Conservation (phyloP, 306 rosid species). For the Styphnolobium japonicum region DNA sequence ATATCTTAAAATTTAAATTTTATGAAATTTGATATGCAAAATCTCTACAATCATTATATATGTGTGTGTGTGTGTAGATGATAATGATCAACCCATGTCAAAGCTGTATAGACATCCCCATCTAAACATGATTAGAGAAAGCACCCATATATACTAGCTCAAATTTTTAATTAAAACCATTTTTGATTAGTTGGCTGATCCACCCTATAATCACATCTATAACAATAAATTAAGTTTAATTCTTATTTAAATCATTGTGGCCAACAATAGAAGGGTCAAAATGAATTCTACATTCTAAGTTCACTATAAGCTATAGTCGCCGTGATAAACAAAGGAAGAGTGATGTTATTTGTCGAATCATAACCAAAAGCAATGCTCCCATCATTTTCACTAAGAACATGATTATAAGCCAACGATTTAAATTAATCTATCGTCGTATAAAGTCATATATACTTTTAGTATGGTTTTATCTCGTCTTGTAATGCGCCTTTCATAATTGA, state of each 20-base stretch:
- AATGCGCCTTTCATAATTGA: not conserved
- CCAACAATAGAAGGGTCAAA: not conserved
- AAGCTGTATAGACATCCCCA: too few relatives aligned
- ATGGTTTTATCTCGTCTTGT: not conserved
- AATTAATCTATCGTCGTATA: not conserved
- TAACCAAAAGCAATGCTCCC: not conserved
- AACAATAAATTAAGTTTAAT: not conserved
- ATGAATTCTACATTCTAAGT: not conserved
- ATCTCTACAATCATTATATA: too few relatives aligned
- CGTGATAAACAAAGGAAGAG: not conserved
- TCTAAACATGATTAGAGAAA: too few relatives aligned
- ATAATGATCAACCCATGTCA: too few relatives aligned
- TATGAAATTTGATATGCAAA: too few relatives aligned
- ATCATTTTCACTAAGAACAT: not conserved
- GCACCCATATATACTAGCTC: too few relatives aligned
- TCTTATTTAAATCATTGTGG: not conserved
- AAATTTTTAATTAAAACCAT: too few relatives aligned
- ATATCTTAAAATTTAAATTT: too few relatives aligned
- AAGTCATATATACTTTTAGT: not conserved
- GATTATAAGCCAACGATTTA: not conserved
- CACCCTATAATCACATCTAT: too few relatives aligned
- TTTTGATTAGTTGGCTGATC: too few relatives aligned
- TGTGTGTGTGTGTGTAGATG: too few relatives aligned
- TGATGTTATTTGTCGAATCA: not conserved
- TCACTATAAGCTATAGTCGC: too few relatives aligned